Conservation (phyloP, 208 protist genomes). For the Polymyxa betae region DNA sequence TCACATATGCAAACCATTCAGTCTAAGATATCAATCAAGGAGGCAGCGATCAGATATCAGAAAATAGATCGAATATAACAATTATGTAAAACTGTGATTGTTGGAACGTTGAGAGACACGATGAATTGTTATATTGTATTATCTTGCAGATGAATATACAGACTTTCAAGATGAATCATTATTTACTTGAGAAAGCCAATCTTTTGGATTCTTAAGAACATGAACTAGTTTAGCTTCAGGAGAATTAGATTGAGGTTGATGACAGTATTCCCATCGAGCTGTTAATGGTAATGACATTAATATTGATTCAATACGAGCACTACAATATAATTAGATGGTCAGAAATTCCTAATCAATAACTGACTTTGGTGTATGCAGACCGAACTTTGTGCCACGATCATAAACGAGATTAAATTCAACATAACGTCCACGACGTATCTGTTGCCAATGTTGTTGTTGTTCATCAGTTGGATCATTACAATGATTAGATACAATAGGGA, state of each 20-base stretch:
- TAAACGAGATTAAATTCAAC: constrained; percentile 74
- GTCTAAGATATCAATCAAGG: too few relatives aligned
- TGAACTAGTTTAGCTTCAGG: background rate
- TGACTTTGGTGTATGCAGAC: constrained; percentile 49
- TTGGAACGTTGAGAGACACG: too few relatives aligned
- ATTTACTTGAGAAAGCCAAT: background rate
- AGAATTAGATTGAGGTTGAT: background rate
- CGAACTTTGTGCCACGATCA: constrained; percentile 70
- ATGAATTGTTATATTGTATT: too few relatives aligned
- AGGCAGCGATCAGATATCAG: too few relatives aligned
- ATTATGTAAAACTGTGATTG: too few relatives aligned
- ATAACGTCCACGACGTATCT: constrained; percentile 71
- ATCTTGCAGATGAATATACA: too few relatives aligned
- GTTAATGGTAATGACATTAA: constrained; percentile 71
- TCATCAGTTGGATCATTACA: constrained; percentile 61
- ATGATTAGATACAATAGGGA: constrained; percentile 57
- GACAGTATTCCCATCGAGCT: constrained; percentile 67
- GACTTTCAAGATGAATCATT: background rate
- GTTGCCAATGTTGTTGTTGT: constrained; percentile 70
- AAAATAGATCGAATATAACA: too few relatives aligned
- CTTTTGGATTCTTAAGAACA: background rate
- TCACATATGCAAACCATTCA: too few relatives aligned
- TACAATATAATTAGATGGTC: background rate
- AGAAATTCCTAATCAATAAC: background rate
- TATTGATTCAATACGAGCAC: constrained; percentile 70